phyloP scores from a whole-genome alignment of 352 stramenopile species.

The Globisporangium viniferum region DNA sequence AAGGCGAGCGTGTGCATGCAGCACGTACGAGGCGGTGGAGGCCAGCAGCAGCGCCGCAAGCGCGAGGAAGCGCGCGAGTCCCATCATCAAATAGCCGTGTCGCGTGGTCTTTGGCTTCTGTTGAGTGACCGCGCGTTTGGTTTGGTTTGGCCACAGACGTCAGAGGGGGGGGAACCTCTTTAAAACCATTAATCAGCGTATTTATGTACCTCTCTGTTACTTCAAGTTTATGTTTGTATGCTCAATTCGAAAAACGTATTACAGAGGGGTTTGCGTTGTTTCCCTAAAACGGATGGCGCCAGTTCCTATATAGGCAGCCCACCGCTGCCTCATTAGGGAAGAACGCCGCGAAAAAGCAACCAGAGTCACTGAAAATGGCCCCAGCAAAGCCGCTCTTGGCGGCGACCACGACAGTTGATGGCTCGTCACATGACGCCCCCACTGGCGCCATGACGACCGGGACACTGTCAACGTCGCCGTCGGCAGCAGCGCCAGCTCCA shows the following conservation, averaged over 20 bases:
- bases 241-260: too few relatives aligned
- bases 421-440: not conserved
- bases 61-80: constrained; percentile 28
- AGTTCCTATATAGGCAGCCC: not conserved
- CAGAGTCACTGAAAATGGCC: constrained; percentile 9
- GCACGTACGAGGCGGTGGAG: constrained; percentile 18
- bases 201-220: too few relatives aligned
- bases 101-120: not conserved
- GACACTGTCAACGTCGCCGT: not conserved
- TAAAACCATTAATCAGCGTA: too few relatives aligned
- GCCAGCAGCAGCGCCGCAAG: constrained; percentile 35
- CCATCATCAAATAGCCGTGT: constrained; percentile 14
- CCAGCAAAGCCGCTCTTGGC: not conserved
- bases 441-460: not conserved
- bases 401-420: not conserved
- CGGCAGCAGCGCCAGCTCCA: not conserved
- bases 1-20: not conserved
- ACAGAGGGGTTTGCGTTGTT: too few relatives aligned
- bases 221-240: too few relatives aligned
- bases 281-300: not conserved
- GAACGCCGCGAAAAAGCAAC: not conserved
- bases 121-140: not conserved
- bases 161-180: too few relatives aligned
- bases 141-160: too few relatives aligned
- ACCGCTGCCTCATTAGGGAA: not conserved